Evolutionary conservation across 139 green algal genomes (phyloP).

Genomic region (Picochlorum costavermella): DNA sequence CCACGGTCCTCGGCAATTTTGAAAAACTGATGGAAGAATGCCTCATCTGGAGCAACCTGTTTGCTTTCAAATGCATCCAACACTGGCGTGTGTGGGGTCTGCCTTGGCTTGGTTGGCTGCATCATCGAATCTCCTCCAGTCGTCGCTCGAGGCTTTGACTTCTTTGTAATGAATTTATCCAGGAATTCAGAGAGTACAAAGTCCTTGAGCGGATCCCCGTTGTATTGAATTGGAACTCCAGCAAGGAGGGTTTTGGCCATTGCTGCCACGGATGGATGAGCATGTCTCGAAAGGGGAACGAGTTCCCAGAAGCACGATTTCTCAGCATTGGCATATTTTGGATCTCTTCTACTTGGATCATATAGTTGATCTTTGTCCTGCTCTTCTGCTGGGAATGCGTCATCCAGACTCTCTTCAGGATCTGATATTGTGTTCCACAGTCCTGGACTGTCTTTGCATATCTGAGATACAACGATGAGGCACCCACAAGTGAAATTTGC

Average conservation of each 20-base stretch:
- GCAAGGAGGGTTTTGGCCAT: constrained; percentile 78
- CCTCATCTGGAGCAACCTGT: constrained; percentile 57
- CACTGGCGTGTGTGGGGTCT: constrained; percentile 7
- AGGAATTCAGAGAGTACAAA: constrained; percentile 76
- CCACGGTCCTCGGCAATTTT: constrained; percentile 6
- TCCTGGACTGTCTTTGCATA: constrained; percentile 45
- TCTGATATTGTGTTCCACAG: constrained; percentile 77
- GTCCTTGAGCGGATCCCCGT: constrained; percentile 83
- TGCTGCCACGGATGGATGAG: constrained; percentile 77
- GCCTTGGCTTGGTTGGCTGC: constrained; percentile 47
- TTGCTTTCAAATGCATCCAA: constrained; percentile 23
- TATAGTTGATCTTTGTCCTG: constrained; percentile 56
- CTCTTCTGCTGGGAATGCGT: constrained; percentile 54
- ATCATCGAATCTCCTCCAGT: constrained; percentile 54
- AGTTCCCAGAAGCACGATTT: constrained; percentile 86
- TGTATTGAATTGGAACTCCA: constrained; percentile 68
- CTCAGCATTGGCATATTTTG: constrained; percentile 62
- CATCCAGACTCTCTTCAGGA: constrained; percentile 58
- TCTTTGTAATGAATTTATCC: constrained; percentile 90
- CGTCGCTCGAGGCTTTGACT: constrained; percentile 57
- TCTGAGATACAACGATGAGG: constrained; percentile 76
- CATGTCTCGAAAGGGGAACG: constrained; percentile 58
- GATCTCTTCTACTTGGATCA: constrained; percentile 78
- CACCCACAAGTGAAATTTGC: constrained; percentile 75
- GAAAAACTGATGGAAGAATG: constrained; percentile 81